Evolutionary conservation across 805 yeast genomes (phyloP).

Genomic region (Cyberlindnera petersonii): DNA sequence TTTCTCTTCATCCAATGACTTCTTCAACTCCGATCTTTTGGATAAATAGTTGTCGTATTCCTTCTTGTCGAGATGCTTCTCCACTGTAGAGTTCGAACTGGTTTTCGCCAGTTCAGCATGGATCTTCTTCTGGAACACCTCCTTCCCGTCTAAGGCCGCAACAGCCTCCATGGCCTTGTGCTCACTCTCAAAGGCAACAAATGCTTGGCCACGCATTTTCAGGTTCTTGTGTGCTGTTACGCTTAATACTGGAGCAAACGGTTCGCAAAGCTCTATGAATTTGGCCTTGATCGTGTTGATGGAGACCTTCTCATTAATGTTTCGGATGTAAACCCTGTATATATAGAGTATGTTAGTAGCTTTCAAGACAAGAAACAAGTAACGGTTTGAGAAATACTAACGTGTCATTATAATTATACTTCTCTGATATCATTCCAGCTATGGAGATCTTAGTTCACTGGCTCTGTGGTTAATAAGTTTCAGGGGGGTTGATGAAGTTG

Average conservation of each 20-base stretch:
- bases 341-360: constrained; percentile 6
- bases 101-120: constrained; percentile 26
- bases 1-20: constrained; percentile 20
- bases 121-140: constrained; percentile 21
- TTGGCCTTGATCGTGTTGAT: constrained; percentile 43
- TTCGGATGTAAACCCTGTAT: constrained; percentile 49
- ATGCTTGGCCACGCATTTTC: constrained; percentile 80
- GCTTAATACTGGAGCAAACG: constrained; percentile 45
- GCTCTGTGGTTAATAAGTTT: no score
- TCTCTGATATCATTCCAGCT: background rate
- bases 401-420: constrained; percentile 24
- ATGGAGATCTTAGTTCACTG: background rate
- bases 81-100: constrained; percentile 24
- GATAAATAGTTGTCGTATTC: constrained; percentile 19
- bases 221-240: constrained; percentile 57
- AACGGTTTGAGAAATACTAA: constrained; percentile 10
- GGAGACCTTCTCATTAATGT: constrained; percentile 67
- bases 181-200: constrained; percentile 49
- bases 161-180: constrained; percentile 37
- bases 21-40: constrained; percentile 19
- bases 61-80: constrained; percentile 10
- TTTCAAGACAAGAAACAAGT: no score
- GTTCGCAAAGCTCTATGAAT: constrained; percentile 39
- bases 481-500: no score
- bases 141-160: constrained; percentile 17